A percentile compares a stretch with the other conserved stretches of the same genome.
These are phyloP conservation scores for Aspergillus luchuensis DNA, from an alignment of 2,329 filamentous ascomycete species.

Conservation along the genomic window DNA sequence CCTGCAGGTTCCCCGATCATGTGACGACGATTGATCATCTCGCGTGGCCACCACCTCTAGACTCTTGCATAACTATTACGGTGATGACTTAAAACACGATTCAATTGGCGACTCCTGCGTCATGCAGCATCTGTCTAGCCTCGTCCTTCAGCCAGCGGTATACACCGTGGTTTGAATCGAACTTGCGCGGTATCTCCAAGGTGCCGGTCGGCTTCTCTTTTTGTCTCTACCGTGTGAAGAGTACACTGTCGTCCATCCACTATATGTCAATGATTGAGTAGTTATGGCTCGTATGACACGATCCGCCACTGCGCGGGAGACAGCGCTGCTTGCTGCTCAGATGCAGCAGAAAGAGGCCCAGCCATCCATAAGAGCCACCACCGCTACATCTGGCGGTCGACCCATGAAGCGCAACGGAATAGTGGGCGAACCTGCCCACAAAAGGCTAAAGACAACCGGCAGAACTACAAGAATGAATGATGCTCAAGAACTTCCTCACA, in stretches of 20 bases:
- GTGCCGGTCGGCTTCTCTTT: neutral
- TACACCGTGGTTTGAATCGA: too few relatives aligned
- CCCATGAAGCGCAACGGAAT: slow-evolving; percentile 19
- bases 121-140: neutral
- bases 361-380: neutral
- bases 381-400: neutral
- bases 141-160: neutral
- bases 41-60: too few relatives aligned
- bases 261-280: neutral
- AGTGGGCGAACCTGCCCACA: slow-evolving; percentile 25
- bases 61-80: too few relatives aligned
- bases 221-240: neutral
- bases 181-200: too few relatives aligned
- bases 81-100: too few relatives aligned
- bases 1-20: too few relatives aligned
- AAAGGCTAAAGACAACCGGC: slow-evolving; percentile 28
- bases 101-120: too few relatives aligned
- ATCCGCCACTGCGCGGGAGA: slow-evolving; percentile 27
- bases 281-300: slow-evolving; percentile 34
- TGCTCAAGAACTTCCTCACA: slow-evolving; percentile 57
- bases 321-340: slow-evolving; percentile 20
- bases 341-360: slow-evolving; percentile 7
- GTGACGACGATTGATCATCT: too few relatives aligned
- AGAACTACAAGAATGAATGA: slow-evolving; percentile 9
- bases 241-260: neutral